A percentile compares a stretch with the other conserved stretches of the same genome.
phyloP scores from a whole-genome alignment of 331 rosid species.

The Stylosanthes scabra region DNA sequence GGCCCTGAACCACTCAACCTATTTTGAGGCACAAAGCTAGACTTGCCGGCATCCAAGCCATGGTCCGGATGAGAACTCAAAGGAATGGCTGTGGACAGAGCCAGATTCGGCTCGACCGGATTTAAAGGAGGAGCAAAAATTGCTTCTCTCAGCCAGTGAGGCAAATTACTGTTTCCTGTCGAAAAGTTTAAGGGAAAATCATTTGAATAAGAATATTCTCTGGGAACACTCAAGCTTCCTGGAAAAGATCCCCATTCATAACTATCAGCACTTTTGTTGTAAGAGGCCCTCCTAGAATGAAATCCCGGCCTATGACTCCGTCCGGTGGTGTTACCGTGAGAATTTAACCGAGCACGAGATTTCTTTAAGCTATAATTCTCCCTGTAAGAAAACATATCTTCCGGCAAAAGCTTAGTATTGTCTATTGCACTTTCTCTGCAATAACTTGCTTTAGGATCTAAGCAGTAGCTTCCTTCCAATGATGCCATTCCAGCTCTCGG shows the following conservation, averaged over 20 bases:
- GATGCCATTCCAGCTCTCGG: constrained; percentile 39
- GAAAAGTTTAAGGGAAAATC: constrained; percentile 40
- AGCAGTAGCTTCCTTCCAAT: constrained; percentile 30
- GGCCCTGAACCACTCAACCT: constrained; percentile 39
- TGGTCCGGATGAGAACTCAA: constrained; percentile 42
- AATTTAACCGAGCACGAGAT: constrained; percentile 39
- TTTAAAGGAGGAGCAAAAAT: constrained; percentile 44
- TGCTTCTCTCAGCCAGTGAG: constrained; percentile 74
- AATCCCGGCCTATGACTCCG: constrained; percentile 39
- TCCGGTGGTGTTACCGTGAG: constrained; percentile 23
- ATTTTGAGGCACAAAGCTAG: constrained; percentile 41
- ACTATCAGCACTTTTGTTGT: constrained; percentile 38
- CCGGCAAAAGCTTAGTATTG: constrained; percentile 48
- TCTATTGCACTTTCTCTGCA: constrained; percentile 45
- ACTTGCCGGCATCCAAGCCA: constrained; percentile 33
- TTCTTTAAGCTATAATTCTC: constrained; percentile 44
- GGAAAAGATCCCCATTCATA: constrained; percentile 43
- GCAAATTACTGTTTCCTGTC: constrained; percentile 47
- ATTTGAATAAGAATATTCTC: constrained; percentile 36
- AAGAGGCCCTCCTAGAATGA: constrained; percentile 41
- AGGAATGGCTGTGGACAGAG: constrained; percentile 42
- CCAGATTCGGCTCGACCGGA: constrained; percentile 33
- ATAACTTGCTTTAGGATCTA: constrained; percentile 42
- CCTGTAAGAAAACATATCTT: constrained; percentile 45
- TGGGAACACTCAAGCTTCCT: constrained; percentile 39